Evolutionary conservation across 352 stramenopile genomes (phyloP).

Genomic region (Globisporangium paroecandrum): DNA sequence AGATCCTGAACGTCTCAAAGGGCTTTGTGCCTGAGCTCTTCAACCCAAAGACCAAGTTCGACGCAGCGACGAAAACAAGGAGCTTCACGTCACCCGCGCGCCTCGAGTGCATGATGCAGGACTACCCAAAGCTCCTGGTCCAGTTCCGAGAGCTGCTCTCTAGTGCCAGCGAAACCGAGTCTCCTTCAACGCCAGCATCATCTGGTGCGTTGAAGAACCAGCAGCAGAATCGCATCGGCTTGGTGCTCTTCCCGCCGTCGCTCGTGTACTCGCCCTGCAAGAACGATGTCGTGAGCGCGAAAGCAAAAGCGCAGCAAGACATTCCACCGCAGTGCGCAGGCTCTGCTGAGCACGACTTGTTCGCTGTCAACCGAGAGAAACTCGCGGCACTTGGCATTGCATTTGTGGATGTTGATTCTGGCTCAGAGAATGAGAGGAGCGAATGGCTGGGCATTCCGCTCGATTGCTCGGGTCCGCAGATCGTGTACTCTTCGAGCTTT

Average conservation of each 20-base stretch:
- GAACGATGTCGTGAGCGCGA: conserved; percentile 57
- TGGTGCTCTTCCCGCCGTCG: conserved; percentile 51
- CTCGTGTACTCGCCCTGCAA: conserved; percentile 78
- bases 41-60: conserved; percentile 53
- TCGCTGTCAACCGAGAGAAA: conserved; percentile 42
- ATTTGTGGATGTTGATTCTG: background rate
- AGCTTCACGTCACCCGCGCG: conserved; percentile 62
- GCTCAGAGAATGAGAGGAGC: conserved; percentile 13
- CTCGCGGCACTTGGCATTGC: conserved; percentile 27
- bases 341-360: conserved; percentile 66
- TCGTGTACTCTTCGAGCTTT: conserved; percentile 45
- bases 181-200: background rate
- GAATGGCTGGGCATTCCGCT: conserved; percentile 57
- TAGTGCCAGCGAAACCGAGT: conserved; percentile 10
- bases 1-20: conserved; percentile 39
- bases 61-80: conserved; percentile 15
- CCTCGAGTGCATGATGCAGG: conserved; percentile 81
- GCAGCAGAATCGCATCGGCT: conserved; percentile 27
- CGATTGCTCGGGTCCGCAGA: conserved; percentile 35
- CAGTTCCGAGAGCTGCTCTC: conserved; percentile 19
- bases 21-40: conserved; percentile 69
- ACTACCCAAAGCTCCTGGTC: conserved; percentile 66
- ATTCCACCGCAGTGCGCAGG: conserved; percentile 62
- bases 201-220: background rate
- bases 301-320: conserved; percentile 43